These are phyloP conservation scores for Schizochytrium sp. DNA, from an alignment of 108 stramenopile genomes.

Conservation along the genomic window DNA sequence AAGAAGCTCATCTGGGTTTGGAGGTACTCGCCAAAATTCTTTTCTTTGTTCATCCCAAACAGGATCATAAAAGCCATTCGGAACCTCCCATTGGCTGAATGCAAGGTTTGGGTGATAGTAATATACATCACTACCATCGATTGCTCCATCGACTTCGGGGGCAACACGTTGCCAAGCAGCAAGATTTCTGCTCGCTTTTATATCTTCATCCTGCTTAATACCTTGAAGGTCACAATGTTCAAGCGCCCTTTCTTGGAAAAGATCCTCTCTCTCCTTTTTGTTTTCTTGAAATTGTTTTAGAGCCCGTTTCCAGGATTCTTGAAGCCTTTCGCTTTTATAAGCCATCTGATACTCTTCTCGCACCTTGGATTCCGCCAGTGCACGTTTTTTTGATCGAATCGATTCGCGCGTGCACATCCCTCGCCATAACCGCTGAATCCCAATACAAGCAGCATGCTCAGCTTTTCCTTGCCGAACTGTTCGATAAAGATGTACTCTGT, in stretches of 20 bases:
- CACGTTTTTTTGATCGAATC: not conserved
- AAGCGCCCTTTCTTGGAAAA: not conserved
- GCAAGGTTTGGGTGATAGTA: not conserved
- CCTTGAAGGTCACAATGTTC: not conserved
- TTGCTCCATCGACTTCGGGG: slow-evolving; percentile 30
- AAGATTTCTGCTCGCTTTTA: not conserved
- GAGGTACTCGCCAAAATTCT: slow-evolving; percentile 14
- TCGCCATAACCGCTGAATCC: not conserved
- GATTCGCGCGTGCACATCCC: not conserved
- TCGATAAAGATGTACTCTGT: not conserved
- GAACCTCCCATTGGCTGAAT: slow-evolving; percentile 30
- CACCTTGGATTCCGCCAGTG: not conserved
- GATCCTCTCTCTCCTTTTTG: not conserved
- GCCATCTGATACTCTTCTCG: slow-evolving; percentile 26
- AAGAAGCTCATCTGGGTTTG: slow-evolving; percentile 30
- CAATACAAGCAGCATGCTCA: not conserved
- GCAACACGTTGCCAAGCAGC: slow-evolving; percentile 15
- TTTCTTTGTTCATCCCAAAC: not conserved
- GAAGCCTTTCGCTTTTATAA: slow-evolving; percentile 35
- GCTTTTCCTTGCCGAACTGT: not conserved
- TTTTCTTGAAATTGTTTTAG: not conserved
- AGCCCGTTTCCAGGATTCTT: slow-evolving; percentile 27
- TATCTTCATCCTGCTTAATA: not conserved
- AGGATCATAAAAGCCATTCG: not conserved
- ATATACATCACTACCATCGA: slow-evolving; percentile 36